These are phyloP conservation scores for Cercospora beticola DNA, from an alignment of 2,329 filamentous ascomycete genomes.

Conservation along the genomic window DNA sequence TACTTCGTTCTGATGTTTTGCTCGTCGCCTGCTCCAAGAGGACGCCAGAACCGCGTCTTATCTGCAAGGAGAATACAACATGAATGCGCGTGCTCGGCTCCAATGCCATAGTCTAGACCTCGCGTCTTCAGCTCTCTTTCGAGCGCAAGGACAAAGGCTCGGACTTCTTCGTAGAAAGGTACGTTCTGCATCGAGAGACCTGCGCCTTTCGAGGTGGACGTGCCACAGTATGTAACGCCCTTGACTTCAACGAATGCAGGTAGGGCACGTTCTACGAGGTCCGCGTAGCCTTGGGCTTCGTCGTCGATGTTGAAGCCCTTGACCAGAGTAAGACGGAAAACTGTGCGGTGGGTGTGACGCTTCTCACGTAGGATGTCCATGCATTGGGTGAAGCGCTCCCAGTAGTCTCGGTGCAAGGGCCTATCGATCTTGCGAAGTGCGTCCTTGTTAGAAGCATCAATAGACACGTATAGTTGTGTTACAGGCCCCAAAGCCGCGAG, in stretches of 20 bases:
- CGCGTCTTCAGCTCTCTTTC: conserved; percentile 66
- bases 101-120: conserved; percentile 82
- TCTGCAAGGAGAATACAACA: conserved; percentile 83
- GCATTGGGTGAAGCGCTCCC: conserved; percentile 91
- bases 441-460: conserved; percentile 89
- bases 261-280: conserved; percentile 79
- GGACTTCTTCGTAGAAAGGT: conserved; percentile 90
- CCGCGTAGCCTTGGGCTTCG: conserved; percentile 85
- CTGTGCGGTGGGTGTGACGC: conserved; percentile 82
- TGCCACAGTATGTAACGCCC: conserved; percentile 95
- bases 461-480: conserved; percentile 94
- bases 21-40: not conserved
- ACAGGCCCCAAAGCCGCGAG: conserved; percentile 78
- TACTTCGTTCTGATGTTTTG: conserved; percentile 37
- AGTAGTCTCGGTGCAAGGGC: conserved; percentile 92
- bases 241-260: conserved; percentile 95
- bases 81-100: conserved; percentile 90
- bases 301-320: conserved; percentile 98
- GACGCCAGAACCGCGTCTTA: conserved; percentile 71
- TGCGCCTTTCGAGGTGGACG: conserved; percentile 76
- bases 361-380: conserved; percentile 84
- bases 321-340: conserved; percentile 91
- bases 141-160: conserved; percentile 75
- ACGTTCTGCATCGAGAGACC: conserved; percentile 97
- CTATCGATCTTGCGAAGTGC: conserved; percentile 85